Conservation (phyloP, 2,329 filamentous ascomycete genomes). For the Diaporthe australafricana region DNA sequence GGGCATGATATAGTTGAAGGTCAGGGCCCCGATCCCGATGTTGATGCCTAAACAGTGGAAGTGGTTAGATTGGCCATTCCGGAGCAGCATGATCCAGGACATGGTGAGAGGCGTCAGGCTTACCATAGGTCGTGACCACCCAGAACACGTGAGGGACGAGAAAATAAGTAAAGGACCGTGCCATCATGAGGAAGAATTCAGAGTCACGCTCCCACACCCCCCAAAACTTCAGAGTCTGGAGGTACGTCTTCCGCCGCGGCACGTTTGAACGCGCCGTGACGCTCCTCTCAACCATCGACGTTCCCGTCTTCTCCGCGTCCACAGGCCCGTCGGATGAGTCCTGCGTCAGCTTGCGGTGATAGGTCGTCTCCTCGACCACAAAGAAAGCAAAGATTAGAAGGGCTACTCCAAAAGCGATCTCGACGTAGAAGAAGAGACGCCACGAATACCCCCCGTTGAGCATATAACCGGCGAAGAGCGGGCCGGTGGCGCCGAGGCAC, state of each 20-base stretch:
- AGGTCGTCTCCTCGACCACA: slow-evolving; percentile 49
- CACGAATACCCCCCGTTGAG: slow-evolving; percentile 68
- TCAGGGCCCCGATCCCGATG: slow-evolving; percentile 60
- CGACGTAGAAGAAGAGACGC: slow-evolving; percentile 72
- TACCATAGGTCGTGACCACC: slow-evolving; percentile 58
- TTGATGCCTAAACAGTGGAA: slow-evolving; percentile 49
- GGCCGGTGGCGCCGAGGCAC: slow-evolving; percentile 66
- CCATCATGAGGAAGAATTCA: slow-evolving; percentile 57
- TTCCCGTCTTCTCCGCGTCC: slow-evolving; percentile 33
- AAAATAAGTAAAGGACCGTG: slow-evolving; percentile 59
- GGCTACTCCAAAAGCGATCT: slow-evolving; percentile 60
- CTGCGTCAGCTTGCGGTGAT: slow-evolving; percentile 40
- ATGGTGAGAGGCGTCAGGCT: slow-evolving; percentile 40
- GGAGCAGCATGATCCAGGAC: background rate
- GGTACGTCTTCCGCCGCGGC: slow-evolving; percentile 54
- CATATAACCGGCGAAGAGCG: slow-evolving; percentile 71
- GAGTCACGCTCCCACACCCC: slow-evolving; percentile 54
- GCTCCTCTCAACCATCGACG: background rate
- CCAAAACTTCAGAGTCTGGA: slow-evolving; percentile 57
- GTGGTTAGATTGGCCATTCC: background rate
- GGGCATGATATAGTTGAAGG: slow-evolving; percentile 63
- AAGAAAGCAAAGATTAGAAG: slow-evolving; percentile 47
- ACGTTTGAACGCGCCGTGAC: slow-evolving; percentile 33
- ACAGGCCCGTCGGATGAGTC: slow-evolving; percentile 23
- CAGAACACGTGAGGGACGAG: slow-evolving; percentile 61